phyloP scores from a whole-genome alignment of 805 yeast genomes.

The Saccharomyces mikatae region DNA sequence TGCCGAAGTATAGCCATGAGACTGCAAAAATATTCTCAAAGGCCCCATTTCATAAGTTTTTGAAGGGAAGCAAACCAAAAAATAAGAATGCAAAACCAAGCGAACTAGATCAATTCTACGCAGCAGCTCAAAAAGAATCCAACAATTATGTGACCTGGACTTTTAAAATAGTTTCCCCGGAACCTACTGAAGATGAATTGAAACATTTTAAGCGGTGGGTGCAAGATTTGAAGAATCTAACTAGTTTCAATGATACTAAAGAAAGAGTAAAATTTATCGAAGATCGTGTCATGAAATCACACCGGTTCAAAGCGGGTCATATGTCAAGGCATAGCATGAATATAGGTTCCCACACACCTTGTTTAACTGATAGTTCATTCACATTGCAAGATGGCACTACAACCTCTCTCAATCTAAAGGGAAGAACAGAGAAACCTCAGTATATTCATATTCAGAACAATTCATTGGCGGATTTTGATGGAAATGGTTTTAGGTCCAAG shows the following conservation, averaged over 20 bases:
- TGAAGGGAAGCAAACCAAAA: constrained; percentile 13
- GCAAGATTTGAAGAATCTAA: constrained; percentile 45
- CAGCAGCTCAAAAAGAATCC: constrained; percentile 6
- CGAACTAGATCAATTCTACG: constrained; percentile 7
- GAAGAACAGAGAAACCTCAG: constrained; percentile 19
- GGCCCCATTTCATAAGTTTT: constrained; percentile 16
- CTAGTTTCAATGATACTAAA: constrained; percentile 38
- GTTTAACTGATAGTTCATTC: constrained; percentile 1
- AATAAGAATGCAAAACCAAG: not conserved
- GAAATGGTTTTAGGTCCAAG: constrained; percentile 11
- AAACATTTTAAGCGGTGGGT: constrained; percentile 46
- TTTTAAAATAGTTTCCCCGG: constrained; percentile 20
- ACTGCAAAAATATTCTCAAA: constrained; percentile 15
- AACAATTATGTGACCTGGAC: constrained; percentile 20
- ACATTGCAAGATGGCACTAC: not conserved
- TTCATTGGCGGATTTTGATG: constrained; percentile 3
- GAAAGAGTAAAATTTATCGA: constrained; percentile 44
- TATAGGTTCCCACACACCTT: not conserved
- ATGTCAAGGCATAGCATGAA: not conserved
- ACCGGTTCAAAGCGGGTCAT: constrained; percentile 4
- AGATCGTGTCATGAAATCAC: constrained; percentile 26
- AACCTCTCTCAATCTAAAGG: constrained; percentile 4
- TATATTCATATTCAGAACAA: constrained; percentile 20
- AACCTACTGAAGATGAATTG: constrained; percentile 36
- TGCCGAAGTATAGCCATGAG: constrained; percentile 4